Base-by-base conservation (phyloP, 768 basidiomycete genomes). In the Termitomyces sp. region DNA sequence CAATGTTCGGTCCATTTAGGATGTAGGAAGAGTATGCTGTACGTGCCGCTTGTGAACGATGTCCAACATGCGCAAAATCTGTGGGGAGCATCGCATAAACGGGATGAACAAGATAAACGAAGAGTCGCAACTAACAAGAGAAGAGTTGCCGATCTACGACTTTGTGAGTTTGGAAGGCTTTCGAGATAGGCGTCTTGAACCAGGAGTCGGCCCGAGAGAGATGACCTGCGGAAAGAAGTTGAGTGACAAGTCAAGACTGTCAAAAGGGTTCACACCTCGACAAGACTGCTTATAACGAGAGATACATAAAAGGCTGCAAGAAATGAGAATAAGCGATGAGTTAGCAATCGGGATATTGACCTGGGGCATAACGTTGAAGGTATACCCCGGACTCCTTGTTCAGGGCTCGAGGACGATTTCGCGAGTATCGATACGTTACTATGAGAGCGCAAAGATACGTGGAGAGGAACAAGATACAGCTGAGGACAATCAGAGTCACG, bases 61-160 rank as follows among this genome's bases (percentile, higher is more conserved):
- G 86, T 87, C 86, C 86, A 88, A 63, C 78, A 83, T 3, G 83
- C 77, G 18, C 77, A 70, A 64, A 85, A 86, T 53, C 86, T 88
- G 60, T 26, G 13, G 5, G 20, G 51, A 46, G 18, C 37, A 50
- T 14, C 49, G 3, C 26, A 12, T 30, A 26, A 16, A 39, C 22
- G 24, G 34, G 18, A 9, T 30, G 8, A 32, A 53, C 5, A 32
- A n/a, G 26, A 34, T 46, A 5, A 9, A 40, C 9, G 32, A 34
- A 50, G 24, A 56, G 20, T 14, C 33, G 34, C 26, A 22, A 70
- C 80, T 48, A 63, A 85, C 86, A 86, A 63, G 14, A 84, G 65
- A 30, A 85, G 72, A 24, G 75, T 72, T 37, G 79, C 74, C 0
- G 76, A 82, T 5, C 67, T 76, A 26, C 77, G 76, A n/a, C 74